Base-by-base conservation (phyloP, 73 alveolate species). In the Urostyla sp. region DNA sequence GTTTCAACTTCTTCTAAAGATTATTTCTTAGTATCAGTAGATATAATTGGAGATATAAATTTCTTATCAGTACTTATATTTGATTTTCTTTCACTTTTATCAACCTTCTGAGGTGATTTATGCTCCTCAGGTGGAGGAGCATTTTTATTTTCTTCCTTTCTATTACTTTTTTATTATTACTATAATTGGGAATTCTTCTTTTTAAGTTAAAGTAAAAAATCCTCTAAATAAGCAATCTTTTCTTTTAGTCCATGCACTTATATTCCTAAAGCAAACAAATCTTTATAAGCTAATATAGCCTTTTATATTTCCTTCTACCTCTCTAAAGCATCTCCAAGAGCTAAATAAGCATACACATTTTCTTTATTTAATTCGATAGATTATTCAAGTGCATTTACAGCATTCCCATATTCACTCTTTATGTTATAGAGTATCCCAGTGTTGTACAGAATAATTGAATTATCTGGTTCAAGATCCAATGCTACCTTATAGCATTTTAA, bases 391-490 rank as follows among this genome's bases (percentile, higher is more conserved):
- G 60, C 75, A 18, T 67, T 49, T 27, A 51, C 69, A 2, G 90
- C 94, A 21, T 77, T 56, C 35, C 56, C 78, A 38, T 53, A 86
- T 55, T 86, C 94, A 10, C 73, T 51, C 32, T 79, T 61, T 31
- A 63, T 86, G 38, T 84, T 66, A 52, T 84, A 61, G n/a, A 84
- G 72, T 0, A 89, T 60, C 0, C 93, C 96, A 0, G 88, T 54
- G 82, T 89, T 89, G 73, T 89, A 89, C 10, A 75, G 78, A 26
- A 76, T 66, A 13, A 80, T 38, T 15, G 92, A 30, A 46, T 89
- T 84, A 32, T 89, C 93, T 10, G 96, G 92, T 50, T 89, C 96
- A 11, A 89, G 51, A 50, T 89, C 96, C 28, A 82, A 36, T 32
- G 96, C 92, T 43, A 77, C 59, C 73, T 84, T 75, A 50, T 89